Evolutionary conservation across 179 eudicot genomes (phyloP), one percentile per base, ranked within the genome.

Genomic region (Beta macrorhiza): DNA sequence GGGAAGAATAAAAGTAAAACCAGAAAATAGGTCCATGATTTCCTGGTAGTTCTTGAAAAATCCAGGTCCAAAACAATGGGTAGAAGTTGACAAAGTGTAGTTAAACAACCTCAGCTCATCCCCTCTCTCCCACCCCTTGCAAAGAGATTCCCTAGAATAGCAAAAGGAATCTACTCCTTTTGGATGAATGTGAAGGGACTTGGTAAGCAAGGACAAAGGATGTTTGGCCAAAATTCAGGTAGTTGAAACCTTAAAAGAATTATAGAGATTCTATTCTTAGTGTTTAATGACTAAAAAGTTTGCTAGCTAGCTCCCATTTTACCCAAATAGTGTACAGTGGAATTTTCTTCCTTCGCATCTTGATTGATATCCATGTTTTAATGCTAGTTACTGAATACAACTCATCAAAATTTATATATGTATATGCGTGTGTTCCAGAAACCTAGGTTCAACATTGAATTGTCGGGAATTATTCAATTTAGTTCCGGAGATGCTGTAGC

Each of bases 81-180:
- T 32, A 37, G 42, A 67, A 7, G 70, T 67, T 29, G 13, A 67
- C 71, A 17, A 70, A 45, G 45, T 73, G n/a, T 74, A 74, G 25
- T 56, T 56, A 74, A 56, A 74, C 51, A 56, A 55, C n/a, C 0
- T 1, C 63, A 53, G 7, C 37, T 32, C 37, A 32, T 32, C 37
- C 37, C 13, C n/a, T 5, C 20, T 19, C 57, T 73, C 29, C n/a
- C 25, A 74, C 8, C 15, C 11, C 51, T 16, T 32, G 37, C 17
- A 57, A 37, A 75, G 62, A 57, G 51, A n/a, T 57, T 51, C 19
- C 76, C 12, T 5, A 29, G 7, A 74, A 57, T 75, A 75, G 78
- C 15, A 57, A 75, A 75, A 57, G 52, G 78, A 75, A 75, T 75
- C 65, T 75, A 75, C 78, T 75, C 51, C 25, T 57, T 75, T 57